Evolutionary conservation across 179 eudicot genomes (phyloP), one percentile per base, ranked within the genome.

Genomic region (Pouteria campechiana): DNA sequence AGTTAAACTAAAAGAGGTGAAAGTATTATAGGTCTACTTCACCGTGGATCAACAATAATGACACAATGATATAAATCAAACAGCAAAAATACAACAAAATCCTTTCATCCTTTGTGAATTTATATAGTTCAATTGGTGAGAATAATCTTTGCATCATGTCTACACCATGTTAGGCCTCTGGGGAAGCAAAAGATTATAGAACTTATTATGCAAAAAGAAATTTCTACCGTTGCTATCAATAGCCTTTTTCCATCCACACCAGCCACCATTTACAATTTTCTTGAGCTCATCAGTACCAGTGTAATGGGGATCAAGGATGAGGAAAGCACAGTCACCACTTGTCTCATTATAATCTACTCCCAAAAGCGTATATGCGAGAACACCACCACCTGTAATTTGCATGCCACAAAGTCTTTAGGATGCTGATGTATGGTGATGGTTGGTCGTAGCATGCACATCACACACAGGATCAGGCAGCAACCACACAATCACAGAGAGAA

Each of bases 191-290:
- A 90, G 82, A 67, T 86, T 90, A 57, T 90, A 90, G 60, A 90
- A 90, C 59, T 73, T 90, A 40, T 87, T 74, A 7, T 81, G 85
- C 35, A 90, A 56, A 75, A 90, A 86, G 66, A 90, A 90, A 60
- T 66, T 84, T 51, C 79, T 90, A 19, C 98, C 96, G 61, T 90
- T 87, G 88, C 65, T 71, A 55, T 86, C 99, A 27, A 90, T 64
- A 8, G 94, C 87, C 55, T 75, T 82, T 52, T 90, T 86, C 99
- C 99, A 90, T 18, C 92, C 99, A 50, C 90, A 74, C 99, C 96
- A 90, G 55, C 99, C 92, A 19, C 96, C 81, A 54, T 90, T 90
- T 14, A 77, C 77, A 6, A 90, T 82, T 64, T 86, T 90, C 81
- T 79, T 90, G 23, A 72, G 60, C 60, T 90, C 98, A 11, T 90